Conservation (phyloP, 148 eudicot species). For the Beta vulgaris region DNA sequence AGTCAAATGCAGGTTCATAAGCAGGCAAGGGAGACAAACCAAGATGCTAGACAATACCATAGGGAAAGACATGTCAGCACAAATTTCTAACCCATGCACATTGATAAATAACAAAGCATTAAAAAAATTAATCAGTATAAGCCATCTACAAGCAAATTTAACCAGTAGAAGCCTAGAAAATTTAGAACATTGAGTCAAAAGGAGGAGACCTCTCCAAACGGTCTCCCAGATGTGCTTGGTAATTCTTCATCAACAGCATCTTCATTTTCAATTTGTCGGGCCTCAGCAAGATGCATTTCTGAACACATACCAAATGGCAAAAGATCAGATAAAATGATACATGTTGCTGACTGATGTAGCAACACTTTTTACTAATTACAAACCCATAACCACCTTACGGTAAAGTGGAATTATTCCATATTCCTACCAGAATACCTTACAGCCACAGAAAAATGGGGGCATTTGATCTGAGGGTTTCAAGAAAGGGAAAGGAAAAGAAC, state of each 20-base stretch:
- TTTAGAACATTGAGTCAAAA: slow-evolving; percentile 36
- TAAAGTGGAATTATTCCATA: not conserved
- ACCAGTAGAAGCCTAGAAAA: slow-evolving; percentile 33
- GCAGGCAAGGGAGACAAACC: slow-evolving; percentile 91
- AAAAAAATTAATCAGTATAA: not conserved
- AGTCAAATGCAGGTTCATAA: slow-evolving; percentile 97
- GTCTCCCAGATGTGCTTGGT: slow-evolving; percentile 88
- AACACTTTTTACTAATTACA: not conserved
- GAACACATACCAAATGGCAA: slow-evolving; percentile 25
- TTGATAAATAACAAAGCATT: slow-evolving; percentile 2
- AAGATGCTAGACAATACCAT: slow-evolving; percentile 63
- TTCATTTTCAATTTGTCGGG: slow-evolving; percentile 63
- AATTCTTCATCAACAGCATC: slow-evolving; percentile 71
- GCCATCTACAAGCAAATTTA: not conserved
- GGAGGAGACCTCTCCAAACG: slow-evolving; percentile 46
- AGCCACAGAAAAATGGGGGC: no score
- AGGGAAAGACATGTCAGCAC: slow-evolving; percentile 1
- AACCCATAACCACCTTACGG: not conserved
- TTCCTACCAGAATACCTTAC: not conserved
- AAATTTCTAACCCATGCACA: not conserved
- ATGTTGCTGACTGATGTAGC: not conserved
- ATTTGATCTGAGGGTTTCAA: no score
- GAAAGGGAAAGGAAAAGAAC: no score
- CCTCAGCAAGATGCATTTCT: slow-evolving; percentile 92
- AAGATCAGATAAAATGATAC: slow-evolving; percentile 2